Base-by-base conservation (phyloP, 306 rosid species). In the Psophocarpus tetragonolobus region DNA sequence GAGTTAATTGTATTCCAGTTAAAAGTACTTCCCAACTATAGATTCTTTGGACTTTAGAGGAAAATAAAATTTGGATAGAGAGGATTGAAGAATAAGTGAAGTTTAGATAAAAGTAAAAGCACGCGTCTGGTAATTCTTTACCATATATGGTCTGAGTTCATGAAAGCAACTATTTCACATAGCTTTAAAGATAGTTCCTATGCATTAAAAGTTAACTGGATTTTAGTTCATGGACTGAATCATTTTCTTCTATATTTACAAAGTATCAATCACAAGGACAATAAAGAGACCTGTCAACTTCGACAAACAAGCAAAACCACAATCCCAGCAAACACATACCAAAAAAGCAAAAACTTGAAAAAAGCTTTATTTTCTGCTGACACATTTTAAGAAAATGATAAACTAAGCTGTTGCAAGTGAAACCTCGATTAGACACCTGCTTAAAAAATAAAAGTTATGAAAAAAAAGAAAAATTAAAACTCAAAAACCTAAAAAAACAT, bases 81-180 rank as follows among this genome's bases (percentile, higher is more conserved):
- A 48, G 56, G 17, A 20, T 7, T 42, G 29, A 14, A 62, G 20
- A 39, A 68, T 27, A 24, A 33, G 20, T 56, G 11, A 18, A 33
- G 57, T 58, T 77, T 38, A 32, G 17, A 30, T 64, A 54, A 18
- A 77, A 69, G 76, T 67, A 23, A 69, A 20, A 50, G 48, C 64
- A 32, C 13, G 10, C 51, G 64, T 10, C 7, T 38, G 12, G 11
- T 57, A 58, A 29, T 61, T 75, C 50, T 30, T 27, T 45, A 2
- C 53, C 23, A 27, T 12, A 45, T 50, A 51, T 51, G 2, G n/a
- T 54, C 6, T 23, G 3, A 11, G 63, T 54, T 23, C 15, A 23
- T 23, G 6, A 27, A 58, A 58, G 36, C 65, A 58, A 27, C 14
- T 26, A 39, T 26, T 67, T 36, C 54, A 41, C 17, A 23, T 23